Evolutionary conservation across 768 basidiomycete species (phyloP).

Genomic region (Kondoa malvinella): DNA sequence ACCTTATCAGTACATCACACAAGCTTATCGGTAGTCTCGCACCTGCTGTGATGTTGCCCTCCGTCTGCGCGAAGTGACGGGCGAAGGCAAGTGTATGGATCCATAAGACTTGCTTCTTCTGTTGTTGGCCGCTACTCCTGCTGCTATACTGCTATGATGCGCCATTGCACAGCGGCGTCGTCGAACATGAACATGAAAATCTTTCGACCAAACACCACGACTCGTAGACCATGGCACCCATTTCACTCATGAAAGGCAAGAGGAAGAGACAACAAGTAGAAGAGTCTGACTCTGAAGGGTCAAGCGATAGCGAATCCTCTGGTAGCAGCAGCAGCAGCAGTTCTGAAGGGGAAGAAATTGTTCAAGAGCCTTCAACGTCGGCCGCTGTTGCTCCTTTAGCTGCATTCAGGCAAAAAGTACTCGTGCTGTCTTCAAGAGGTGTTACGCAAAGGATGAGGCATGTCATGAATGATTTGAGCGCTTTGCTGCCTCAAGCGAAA

Average conservation of each 20-base stretch:
- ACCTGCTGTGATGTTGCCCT: no score
- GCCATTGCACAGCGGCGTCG: no score
- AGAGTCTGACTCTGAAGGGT: background rate
- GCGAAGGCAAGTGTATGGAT: no score
- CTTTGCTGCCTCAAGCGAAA: constrained; percentile 79
- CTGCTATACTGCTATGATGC: no score
- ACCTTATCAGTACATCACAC: no score
- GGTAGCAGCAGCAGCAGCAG: background rate
- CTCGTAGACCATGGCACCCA: background rate
- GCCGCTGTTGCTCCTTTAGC: background rate
- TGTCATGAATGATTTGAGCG: constrained; percentile 84
- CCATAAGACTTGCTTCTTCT: no score
- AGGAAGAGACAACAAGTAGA: background rate
- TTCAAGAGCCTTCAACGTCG: background rate
- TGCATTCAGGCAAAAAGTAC: constrained; percentile 77
- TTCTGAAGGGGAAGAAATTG: background rate
- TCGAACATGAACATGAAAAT: background rate
- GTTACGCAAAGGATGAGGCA: constrained; percentile 93
- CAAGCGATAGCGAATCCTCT: background rate
- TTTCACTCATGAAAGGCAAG: background rate
- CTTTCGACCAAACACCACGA: background rate
- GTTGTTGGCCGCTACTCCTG: no score
- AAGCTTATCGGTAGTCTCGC: no score
- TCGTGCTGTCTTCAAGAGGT: constrained; percentile 80
- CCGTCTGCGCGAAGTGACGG: no score